Conservation (phyloP, 1,139 yeast genomes). For the Entelexis sorbosivorans region DNA sequence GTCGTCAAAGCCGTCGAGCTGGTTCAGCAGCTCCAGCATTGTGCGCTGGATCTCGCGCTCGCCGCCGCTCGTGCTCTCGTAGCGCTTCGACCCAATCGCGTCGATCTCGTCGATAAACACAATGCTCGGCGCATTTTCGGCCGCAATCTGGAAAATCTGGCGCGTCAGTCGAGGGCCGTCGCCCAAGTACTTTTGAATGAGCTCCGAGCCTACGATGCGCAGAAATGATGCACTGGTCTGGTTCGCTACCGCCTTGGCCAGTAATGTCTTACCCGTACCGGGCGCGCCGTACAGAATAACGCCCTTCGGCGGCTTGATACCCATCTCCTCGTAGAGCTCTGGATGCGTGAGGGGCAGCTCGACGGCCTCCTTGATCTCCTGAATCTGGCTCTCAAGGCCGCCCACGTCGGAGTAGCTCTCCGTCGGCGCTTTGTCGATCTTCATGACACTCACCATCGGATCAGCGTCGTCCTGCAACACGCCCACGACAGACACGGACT, state of each 20-base stretch:
- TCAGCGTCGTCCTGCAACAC: constrained; percentile 94
- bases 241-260: constrained; percentile 97
- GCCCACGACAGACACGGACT: constrained; percentile 89
- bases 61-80: constrained; percentile 93
- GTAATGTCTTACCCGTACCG: constrained; percentile 94
- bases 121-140: constrained; percentile 94
- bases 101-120: constrained; percentile 98
- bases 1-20: constrained; percentile 96
- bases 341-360: constrained; percentile 97
- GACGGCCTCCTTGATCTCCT: constrained; percentile 95
- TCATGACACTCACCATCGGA: constrained; percentile 97
- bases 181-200: constrained; percentile 93
- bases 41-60: constrained; percentile 98
- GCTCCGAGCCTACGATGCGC: constrained; percentile 92
- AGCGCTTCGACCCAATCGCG: constrained; percentile 96
- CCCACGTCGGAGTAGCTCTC: constrained; percentile 97
- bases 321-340: constrained; percentile 97
- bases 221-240: constrained; percentile 94
- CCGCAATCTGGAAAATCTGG: constrained; percentile 92
- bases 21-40: constrained; percentile 92
- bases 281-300: constrained; percentile 98
- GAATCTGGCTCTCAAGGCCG: constrained; percentile 90
- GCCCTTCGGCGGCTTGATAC: constrained; percentile 98
- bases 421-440: constrained; percentile 92
- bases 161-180: constrained; percentile 95